A percentile compares a stretch with the other conserved stretches of the same genome.
phyloP scores from a whole-genome alignment of 129 eudicot genomes.

The Erigeron canadensis region DNA sequence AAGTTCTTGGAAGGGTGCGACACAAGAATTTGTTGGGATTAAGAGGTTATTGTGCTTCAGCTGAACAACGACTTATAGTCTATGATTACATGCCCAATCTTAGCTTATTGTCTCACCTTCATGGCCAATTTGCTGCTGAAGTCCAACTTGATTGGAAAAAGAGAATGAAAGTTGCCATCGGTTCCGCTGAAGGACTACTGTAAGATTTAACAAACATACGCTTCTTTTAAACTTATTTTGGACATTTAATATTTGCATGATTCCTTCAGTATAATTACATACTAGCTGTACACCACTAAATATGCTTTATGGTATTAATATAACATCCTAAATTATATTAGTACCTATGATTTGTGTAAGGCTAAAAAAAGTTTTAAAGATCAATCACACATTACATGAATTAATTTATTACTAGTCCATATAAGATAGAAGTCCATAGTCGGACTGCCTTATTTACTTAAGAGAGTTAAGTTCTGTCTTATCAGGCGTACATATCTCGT shows the following conservation, averaged over 20 bases:
- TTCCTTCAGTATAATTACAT: too few relatives aligned
- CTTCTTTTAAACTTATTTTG: background rate
- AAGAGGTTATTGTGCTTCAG: constrained; percentile 74
- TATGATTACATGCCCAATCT: constrained; percentile 94
- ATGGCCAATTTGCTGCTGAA: constrained; percentile 66
- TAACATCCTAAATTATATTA: too few relatives aligned
- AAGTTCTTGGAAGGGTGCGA: constrained; percentile 80
- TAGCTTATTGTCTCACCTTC: constrained; percentile 76
- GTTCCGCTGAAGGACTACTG: constrained; percentile 78
- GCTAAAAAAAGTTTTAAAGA: too few relatives aligned
- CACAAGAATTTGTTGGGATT: constrained; percentile 77
- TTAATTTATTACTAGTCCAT: too few relatives aligned
- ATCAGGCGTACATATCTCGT: too few relatives aligned
- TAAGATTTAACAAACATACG: constrained; percentile 38
- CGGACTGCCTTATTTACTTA: background rate
- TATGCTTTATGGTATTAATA: too few relatives aligned
- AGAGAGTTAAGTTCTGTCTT: too few relatives aligned
- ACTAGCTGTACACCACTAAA: too few relatives aligned
- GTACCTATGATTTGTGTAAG: too few relatives aligned
- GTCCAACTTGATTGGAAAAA: constrained; percentile 71
- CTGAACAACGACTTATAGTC: constrained; percentile 73
- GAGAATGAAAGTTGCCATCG: constrained; percentile 67
- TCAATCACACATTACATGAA: too few relatives aligned
- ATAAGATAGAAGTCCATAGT: too few relatives aligned
- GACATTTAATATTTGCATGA: too few relatives aligned